Conservation (phyloP, 768 basidiomycete genomes). For the Hericium alpestre region DNA sequence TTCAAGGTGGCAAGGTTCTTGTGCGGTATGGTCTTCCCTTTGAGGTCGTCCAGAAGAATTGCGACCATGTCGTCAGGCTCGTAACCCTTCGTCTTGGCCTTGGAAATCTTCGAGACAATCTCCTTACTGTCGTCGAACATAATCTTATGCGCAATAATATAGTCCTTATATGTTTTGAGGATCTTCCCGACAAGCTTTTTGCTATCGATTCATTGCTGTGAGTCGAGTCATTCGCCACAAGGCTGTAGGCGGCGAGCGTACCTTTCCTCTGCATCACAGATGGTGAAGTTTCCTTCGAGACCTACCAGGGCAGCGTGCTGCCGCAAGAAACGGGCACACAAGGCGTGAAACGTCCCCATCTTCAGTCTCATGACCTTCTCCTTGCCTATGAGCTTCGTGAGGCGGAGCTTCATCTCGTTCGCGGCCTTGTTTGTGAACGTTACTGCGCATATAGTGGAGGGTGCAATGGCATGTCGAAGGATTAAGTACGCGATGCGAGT, state of each 20-base stretch:
- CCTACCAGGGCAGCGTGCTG: conserved; percentile 48
- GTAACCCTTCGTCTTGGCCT: conserved; percentile 54
- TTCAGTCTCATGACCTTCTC: conserved; percentile 40
- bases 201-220: conserved; percentile 25
- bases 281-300: conserved; percentile 64
- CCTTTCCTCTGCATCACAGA: conserved; percentile 78
- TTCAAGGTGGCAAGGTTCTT: neutral
- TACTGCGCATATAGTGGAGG: conserved; percentile 62
- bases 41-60: neutral
- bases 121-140: too few relatives aligned
- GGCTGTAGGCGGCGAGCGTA: conserved; percentile 19
- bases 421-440: conserved; percentile 90
- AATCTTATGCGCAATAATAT: conserved; percentile 35
- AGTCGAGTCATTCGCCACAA: neutral
- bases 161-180: conserved; percentile 45
- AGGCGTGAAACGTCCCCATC: conserved; percentile 72
- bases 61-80: conserved; percentile 36
- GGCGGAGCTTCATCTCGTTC: conserved; percentile 70
- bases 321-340: conserved; percentile 64
- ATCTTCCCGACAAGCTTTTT: conserved; percentile 55
- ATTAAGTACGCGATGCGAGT: conserved; percentile 62
- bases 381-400: conserved; percentile 58
- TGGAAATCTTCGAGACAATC: conserved; percentile 57
- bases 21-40: neutral
- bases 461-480: conserved; percentile 35